phyloP scores from a whole-genome alignment of 2,329 filamentous ascomycete species.

The Curvularia sp. region DNA sequence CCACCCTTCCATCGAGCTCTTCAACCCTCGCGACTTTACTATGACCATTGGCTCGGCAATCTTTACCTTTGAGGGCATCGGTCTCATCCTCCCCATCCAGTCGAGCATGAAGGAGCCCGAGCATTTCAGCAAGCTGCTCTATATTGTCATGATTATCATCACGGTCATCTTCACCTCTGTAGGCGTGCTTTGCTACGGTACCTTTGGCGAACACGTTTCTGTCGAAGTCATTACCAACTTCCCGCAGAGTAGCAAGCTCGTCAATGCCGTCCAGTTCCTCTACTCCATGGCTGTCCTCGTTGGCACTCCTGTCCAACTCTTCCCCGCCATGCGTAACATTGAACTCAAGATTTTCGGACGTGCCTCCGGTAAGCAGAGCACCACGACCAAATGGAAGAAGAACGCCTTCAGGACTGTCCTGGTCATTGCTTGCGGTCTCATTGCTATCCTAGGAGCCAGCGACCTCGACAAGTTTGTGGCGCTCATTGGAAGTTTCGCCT shows the following conservation, averaged over 20 bases:
- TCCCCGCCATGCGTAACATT: conserved; percentile 75
- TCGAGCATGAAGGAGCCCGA: conserved; percentile 76
- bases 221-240: conserved; percentile 81
- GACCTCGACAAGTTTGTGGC: conserved; percentile 79
- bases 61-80: conserved; percentile 81
- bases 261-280: conserved; percentile 77
- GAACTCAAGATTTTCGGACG: conserved; percentile 73
- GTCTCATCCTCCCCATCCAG: conserved; percentile 77
- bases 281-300: conserved; percentile 78
- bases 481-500: conserved; percentile 75
- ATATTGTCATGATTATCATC: conserved; percentile 74
- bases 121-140: conserved; percentile 71
- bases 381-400: conserved; percentile 77
- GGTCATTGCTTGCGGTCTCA: conserved; percentile 65
- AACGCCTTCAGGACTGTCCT: conserved; percentile 68
- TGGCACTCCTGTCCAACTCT: conserved; percentile 76
- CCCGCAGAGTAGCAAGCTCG: conserved; percentile 72
- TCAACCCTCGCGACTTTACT: conserved; percentile 73
- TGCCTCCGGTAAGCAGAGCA: conserved; percentile 69
- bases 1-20: conserved; percentile 67
- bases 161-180: conserved; percentile 76
- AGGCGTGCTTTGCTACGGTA: conserved; percentile 75
- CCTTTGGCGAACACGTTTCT: conserved; percentile 71
- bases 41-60: conserved; percentile 76
- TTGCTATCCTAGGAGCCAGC: conserved; percentile 70